Conservation (phyloP, 2,329 filamentous ascomycete genomes). For the Clarireedia paspali region DNA sequence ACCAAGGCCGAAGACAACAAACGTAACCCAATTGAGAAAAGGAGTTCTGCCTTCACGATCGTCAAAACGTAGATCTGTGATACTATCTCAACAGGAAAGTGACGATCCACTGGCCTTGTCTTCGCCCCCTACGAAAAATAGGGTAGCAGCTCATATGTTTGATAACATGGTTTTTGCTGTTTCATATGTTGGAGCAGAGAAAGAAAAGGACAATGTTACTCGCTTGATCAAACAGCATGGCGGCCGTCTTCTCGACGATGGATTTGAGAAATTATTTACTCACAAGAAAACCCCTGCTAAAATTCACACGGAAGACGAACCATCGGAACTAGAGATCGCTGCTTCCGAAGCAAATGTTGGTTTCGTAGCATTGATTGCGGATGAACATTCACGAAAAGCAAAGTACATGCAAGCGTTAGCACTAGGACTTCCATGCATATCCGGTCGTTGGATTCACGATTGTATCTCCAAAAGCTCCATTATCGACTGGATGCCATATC, state of each 20-base stretch:
- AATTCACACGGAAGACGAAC: slow-evolving; percentile 10
- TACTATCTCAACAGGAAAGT: slow-evolving; percentile 13
- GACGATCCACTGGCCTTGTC: slow-evolving; percentile 20
- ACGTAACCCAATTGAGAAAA: not conserved
- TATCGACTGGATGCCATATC: slow-evolving; percentile 71
- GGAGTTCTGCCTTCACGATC: slow-evolving; percentile 7
- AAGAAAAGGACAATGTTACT: slow-evolving; percentile 49
- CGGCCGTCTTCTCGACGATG: slow-evolving; percentile 61
- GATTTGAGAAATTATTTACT: slow-evolving; percentile 77
- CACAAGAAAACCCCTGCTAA: not conserved
- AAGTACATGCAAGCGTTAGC: slow-evolving; percentile 96
- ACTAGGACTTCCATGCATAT: slow-evolving; percentile 78
- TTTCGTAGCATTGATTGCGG: slow-evolving; percentile 80
- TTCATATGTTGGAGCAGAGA: slow-evolving; percentile 54
- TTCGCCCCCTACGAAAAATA: not conserved
- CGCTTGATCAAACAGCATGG: slow-evolving; percentile 62
- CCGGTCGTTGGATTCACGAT: slow-evolving; percentile 70
- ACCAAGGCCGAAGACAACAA: not conserved
- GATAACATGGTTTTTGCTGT: slow-evolving; percentile 81
- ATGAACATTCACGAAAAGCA: slow-evolving; percentile 74
- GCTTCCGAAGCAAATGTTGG: slow-evolving; percentile 47
- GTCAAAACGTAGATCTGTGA: slow-evolving; percentile 18
- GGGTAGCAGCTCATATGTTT: slow-evolving; percentile 45
- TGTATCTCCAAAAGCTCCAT: slow-evolving; percentile 56
- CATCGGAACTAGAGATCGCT: slow-evolving; percentile 44